Percentiles rank a stretch among this genome's conserved stretches.
Evolutionary conservation across 2,329 filamentous ascomycete genomes (phyloP).

Genomic region (Claviceps spartinae): DNA sequence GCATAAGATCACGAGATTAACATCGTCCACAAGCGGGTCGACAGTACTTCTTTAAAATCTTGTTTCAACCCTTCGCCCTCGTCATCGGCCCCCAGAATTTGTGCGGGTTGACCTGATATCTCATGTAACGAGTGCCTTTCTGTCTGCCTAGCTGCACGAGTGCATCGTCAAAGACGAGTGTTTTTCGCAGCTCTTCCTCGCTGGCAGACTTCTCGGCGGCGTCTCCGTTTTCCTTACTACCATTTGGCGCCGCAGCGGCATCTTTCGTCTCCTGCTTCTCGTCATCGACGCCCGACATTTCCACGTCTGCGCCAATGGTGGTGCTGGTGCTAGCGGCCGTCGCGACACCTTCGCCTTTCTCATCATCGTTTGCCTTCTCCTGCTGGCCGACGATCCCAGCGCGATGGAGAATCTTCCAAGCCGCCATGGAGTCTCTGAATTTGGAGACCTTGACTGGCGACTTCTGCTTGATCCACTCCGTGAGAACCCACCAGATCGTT

Average conservation of each 20-base stretch:
- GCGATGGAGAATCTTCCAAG: conserved; percentile 50
- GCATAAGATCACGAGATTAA: background rate
- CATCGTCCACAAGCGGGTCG: background rate
- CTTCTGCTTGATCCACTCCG: conserved; percentile 78
- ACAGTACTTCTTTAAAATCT: background rate
- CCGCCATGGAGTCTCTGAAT: conserved; percentile 56
- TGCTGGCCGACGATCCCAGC: conserved; percentile 23
- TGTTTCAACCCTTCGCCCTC: conserved; percentile 27
- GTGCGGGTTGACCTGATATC: conserved; percentile 82
- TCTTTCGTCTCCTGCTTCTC: conserved; percentile 6
- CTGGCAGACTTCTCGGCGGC: conserved; percentile 9
- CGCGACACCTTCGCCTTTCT: background rate
- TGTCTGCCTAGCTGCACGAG: conserved; percentile 65
- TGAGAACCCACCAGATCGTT: conserved; percentile 84
- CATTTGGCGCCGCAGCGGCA: conserved; percentile 1
- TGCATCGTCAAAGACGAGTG: conserved; percentile 59
- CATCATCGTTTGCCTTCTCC: conserved; percentile 7
- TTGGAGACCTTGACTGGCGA: conserved; percentile 61
- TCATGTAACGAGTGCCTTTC: conserved; percentile 52
- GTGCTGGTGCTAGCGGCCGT: background rate
- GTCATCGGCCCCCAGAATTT: conserved; percentile 89
- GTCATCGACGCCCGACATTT: conserved; percentile 26
- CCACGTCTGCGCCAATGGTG: conserved; percentile 11
- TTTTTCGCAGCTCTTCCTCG: conserved; percentile 38
- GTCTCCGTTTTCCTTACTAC: conserved; percentile 11